Percentiles rank a stretch among this genome's conserved stretches.
Evolutionary conservation across 345 rosid species (phyloP).

Genomic region (Gossypium mustelinum): DNA sequence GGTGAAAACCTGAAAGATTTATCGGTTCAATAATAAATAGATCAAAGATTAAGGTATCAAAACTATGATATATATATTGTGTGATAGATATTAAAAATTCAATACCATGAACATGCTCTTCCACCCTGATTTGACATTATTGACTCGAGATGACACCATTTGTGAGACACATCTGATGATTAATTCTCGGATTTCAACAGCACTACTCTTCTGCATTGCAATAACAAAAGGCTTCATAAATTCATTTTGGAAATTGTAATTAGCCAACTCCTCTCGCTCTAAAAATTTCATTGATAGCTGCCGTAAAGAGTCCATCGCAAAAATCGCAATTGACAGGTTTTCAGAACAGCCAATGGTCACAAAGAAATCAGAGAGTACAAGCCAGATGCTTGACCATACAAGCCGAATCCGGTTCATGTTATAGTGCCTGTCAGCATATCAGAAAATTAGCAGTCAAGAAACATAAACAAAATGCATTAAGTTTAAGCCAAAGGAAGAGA

Average conservation of each 20-base stretch:
- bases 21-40: slow-evolving; percentile 6
- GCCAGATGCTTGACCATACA: slow-evolving; percentile 99
- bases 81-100: slow-evolving; percentile 11
- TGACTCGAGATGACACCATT: slow-evolving; percentile 95
- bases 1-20: slow-evolving; percentile 71
- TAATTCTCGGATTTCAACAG: slow-evolving; percentile 95
- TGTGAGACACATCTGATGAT: slow-evolving; percentile 98
- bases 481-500: slow-evolving; percentile 16
- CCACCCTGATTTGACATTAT: slow-evolving; percentile 97
- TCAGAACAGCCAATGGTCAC: slow-evolving; percentile 96
- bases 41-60: background rate
- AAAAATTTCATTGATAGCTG: slow-evolving; percentile 94
- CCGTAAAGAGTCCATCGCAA: slow-evolving; percentile 96
- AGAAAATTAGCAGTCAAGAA: slow-evolving; percentile 14
- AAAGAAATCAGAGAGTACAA: slow-evolving; percentile 89
- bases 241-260: slow-evolving; percentile 96
- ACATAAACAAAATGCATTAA: slow-evolving; percentile 22
- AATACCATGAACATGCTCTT: slow-evolving; percentile 99
- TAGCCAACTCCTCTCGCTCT: slow-evolving; percentile 95
- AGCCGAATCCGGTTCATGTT: slow-evolving; percentile 99
- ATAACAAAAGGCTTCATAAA: slow-evolving; percentile 99
- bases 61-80: background rate
- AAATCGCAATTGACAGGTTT: slow-evolving; percentile 93
- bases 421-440: slow-evolving; percentile 64
- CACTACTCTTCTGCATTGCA: slow-evolving; percentile 96